A percentile compares a stretch with the other conserved stretches of the same genome.
These are phyloP conservation scores for Mycena vitilis DNA, from an alignment of 768 basidiomycete genomes.

Conservation along the genomic window DNA sequence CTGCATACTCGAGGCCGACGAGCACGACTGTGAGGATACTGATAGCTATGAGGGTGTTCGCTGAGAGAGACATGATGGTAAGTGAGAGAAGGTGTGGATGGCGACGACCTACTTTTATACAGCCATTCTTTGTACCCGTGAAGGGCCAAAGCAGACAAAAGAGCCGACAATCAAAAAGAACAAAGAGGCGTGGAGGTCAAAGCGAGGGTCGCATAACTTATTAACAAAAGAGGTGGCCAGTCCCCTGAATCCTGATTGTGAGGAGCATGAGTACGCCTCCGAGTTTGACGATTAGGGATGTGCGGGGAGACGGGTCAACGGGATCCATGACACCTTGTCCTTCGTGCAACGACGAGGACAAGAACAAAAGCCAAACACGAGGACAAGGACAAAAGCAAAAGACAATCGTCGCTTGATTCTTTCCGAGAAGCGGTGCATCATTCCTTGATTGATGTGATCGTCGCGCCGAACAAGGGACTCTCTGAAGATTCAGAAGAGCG, in stretches of 20 bases:
- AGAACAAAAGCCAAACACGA: no score
- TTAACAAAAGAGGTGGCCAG: neutral
- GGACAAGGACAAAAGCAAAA: no score
- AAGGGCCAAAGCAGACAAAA: constrained; percentile 3
- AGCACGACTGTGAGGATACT: constrained; percentile 5
- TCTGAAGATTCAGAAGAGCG: no score
- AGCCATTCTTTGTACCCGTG: neutral
- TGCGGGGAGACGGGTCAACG: no score
- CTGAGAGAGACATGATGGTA: constrained; percentile 24
- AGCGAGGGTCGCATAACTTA: neutral
- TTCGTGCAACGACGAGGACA: no score
- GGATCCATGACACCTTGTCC: no score
- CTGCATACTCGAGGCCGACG: constrained; percentile 9
- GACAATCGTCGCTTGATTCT: no score
- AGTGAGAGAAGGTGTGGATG: neutral
- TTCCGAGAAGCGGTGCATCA: no score
- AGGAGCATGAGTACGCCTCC: neutral
- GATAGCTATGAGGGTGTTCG: neutral
- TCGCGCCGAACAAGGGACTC: no score
- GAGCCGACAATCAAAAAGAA: neutral
- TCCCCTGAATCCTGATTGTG: no score
- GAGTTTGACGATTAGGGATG: neutral
- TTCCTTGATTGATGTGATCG: no score
- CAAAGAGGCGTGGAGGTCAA: neutral
- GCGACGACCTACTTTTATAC: neutral